phyloP scores from a whole-genome alignment of 2,329 filamentous ascomycete species.

The Graphilbum fragrans region DNA sequence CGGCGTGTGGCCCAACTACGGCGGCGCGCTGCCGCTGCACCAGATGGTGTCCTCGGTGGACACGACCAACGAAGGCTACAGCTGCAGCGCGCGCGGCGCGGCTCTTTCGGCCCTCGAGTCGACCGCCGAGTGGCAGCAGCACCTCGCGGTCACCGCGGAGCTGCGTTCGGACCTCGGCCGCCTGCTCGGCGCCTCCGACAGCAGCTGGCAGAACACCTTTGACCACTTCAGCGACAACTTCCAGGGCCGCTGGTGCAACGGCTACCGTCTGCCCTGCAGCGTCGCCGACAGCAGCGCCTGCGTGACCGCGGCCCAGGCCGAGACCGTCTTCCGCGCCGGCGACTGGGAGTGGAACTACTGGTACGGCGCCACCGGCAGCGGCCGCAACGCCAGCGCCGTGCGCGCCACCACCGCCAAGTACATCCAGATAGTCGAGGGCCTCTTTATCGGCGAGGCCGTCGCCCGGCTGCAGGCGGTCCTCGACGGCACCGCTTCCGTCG shows the following conservation, averaged over 20 bases:
- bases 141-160: not conserved
- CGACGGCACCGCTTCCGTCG: not conserved
- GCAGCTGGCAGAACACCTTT: conserved; percentile 2
- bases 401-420: not conserved
- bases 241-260: conserved; percentile 4
- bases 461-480: not conserved
- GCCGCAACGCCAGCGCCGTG: not conserved
- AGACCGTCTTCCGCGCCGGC: conserved; percentile 3
- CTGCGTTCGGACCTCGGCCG: not conserved
- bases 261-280: conserved; percentile 4
- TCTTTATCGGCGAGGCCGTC: conserved; percentile 3
- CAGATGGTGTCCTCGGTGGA: not conserved
- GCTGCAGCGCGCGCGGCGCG: not conserved
- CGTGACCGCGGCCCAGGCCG: conserved; percentile 2
- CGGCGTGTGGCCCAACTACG: conserved; percentile 1
- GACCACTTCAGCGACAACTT: conserved; percentile 6
- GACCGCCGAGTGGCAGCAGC: not conserved
- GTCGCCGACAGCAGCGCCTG: not conserved
- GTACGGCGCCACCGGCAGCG: not conserved
- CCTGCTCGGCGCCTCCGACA: not conserved
- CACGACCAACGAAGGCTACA: conserved; percentile 3
- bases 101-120: not conserved
- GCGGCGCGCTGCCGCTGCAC: conserved; percentile 1
- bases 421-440: conserved; percentile 2
- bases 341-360: conserved; percentile 7